These are phyloP conservation scores for Scenedesmus sp. DNA, from an alignment of 163 green algal genomes.

Conservation along the genomic window DNA sequence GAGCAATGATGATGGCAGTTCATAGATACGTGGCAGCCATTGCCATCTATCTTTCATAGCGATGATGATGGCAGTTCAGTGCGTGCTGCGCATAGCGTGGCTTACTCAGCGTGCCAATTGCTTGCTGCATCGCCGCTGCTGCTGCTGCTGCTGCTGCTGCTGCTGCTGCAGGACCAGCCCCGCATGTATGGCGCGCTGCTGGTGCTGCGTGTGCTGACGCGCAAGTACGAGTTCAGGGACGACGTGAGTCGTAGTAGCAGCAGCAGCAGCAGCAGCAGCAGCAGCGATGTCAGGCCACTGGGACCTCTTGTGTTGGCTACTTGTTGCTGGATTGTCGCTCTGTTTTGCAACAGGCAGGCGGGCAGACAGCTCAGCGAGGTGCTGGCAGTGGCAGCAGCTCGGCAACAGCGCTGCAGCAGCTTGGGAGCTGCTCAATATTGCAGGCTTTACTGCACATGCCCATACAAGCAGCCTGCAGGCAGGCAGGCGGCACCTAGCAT, in stretches of 20 bases:
- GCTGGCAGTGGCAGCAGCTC: not conserved
- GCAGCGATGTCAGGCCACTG: not conserved
- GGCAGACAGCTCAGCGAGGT: not conserved
- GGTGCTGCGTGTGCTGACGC: slow-evolving; percentile 86
- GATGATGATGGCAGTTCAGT: not conserved
- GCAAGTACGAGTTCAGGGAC: slow-evolving; percentile 98
- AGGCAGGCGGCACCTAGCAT: not conserved
- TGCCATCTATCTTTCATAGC: too few species aligned
- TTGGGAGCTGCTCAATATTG: not conserved
- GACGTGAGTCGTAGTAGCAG: slow-evolving; percentile 56
- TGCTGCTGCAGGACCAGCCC: slow-evolving; percentile 74
- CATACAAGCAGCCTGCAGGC: not conserved
- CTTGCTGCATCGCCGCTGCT: not conserved
- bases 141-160: slow-evolving; percentile 3
- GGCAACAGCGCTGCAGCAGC: not conserved
- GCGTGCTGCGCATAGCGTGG: not conserved
- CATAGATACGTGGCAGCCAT: too few species aligned
- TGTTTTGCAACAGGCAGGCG: not conserved
- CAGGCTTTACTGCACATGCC: not conserved
- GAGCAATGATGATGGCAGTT: too few species aligned
- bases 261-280: not conserved
- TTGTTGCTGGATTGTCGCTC: not conserved
- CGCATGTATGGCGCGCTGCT: slow-evolving; percentile 86
- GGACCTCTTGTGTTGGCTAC: not conserved
- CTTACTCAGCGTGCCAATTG: too few species aligned